Percentiles rank a stretch among this genome's conserved stretches.
Evolutionary conservation across 2,329 filamentous ascomycete species (phyloP).

Genomic region (Beauveria sp.): DNA sequence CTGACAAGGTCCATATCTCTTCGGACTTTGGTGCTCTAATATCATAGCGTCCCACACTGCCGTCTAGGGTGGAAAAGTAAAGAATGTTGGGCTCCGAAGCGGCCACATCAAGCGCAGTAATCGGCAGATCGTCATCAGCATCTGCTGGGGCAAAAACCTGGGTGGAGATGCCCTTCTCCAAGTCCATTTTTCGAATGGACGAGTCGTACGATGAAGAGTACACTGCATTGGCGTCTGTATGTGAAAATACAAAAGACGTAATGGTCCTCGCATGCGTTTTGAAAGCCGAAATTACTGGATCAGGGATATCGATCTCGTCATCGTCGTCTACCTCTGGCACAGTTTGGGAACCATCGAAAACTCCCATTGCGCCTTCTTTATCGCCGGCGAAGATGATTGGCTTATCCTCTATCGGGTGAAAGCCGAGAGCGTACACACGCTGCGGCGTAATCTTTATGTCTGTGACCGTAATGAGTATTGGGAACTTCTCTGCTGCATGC

Average conservation of each 20-base stretch:
- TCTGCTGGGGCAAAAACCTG: slow-evolving; percentile 74
- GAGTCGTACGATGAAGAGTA: slow-evolving; percentile 91
- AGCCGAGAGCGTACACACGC: slow-evolving; percentile 75
- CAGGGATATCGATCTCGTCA: slow-evolving; percentile 56
- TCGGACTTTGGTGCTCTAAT: slow-evolving; percentile 51
- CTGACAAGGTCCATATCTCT: slow-evolving; percentile 68
- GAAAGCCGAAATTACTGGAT: slow-evolving; percentile 79
- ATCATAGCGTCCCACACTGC: slow-evolving; percentile 75
- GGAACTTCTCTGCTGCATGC: not conserved
- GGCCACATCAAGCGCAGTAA: slow-evolving; percentile 79
- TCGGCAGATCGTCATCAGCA: slow-evolving; percentile 62
- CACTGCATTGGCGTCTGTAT: slow-evolving; percentile 63
- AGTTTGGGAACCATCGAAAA: slow-evolving; percentile 81
- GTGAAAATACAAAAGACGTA: slow-evolving; percentile 71
- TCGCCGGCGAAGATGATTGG: slow-evolving; percentile 88
- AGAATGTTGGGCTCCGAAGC: slow-evolving; percentile 62
- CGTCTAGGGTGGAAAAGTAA: slow-evolving; percentile 82
- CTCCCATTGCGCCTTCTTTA: slow-evolving; percentile 82
- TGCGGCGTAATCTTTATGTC: slow-evolving; percentile 90
- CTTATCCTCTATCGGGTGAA: slow-evolving; percentile 83
- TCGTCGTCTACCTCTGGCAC: slow-evolving; percentile 53
- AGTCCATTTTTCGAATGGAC: slow-evolving; percentile 78
- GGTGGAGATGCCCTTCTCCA: slow-evolving; percentile 69
- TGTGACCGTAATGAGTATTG: slow-evolving; percentile 23
- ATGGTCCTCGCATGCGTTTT: slow-evolving; percentile 89